Base-by-base conservation (phyloP, 441 rosid species). In the Jatropha multifida region DNA sequence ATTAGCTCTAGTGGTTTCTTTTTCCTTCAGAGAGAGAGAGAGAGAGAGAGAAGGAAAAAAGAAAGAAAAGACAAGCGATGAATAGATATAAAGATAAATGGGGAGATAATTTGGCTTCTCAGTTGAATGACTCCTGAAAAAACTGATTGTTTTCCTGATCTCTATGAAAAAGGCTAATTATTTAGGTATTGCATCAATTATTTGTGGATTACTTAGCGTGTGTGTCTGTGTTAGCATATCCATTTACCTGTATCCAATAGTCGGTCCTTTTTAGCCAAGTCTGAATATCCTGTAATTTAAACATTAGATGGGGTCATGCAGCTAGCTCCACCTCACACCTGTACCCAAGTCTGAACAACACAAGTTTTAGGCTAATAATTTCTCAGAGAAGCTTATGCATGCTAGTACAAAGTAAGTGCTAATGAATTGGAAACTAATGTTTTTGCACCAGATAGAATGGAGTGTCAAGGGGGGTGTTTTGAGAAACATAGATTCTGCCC, bases 401-500 rank as follows among this genome's bases (percentile, higher is more conserved):
- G 32, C 65, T 61, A 68, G 14, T 74, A 23, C 23, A 70, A 69
- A 58, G 44, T 65, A 68, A 55, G 12, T 38, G 48, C 41, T 72
- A 23, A 52, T 51, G 49, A 69, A 26, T 74, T 65, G 65, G 54
- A 71, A 81, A 46, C n/a, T 48, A 55, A 37, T 68, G 15, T 9
- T 44, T 69, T 15, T 78, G 9, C 51, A 72, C 87, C 32, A 96
- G 99, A 87, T 96, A 84, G 98, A 92, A 78, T 94, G 94, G 92
- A 94, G 88, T 81, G 88, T 94, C 65, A 91, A 83, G 83, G 98
- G 97, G 84, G 98, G 97, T 74, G 81, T 96, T 62, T 73, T 93
- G 76, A 85, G 97, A 81, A 96, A 96, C 82, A 80, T 89, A 15
- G 96, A 92, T 76, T 94, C 98, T 78, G 99, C 98, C 77, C 93